Evolutionary conservation across 805 yeast species (phyloP), one percentile per base, ranked within the genome.

Genomic region (Tetrapisispora pingtungensis): DNA sequence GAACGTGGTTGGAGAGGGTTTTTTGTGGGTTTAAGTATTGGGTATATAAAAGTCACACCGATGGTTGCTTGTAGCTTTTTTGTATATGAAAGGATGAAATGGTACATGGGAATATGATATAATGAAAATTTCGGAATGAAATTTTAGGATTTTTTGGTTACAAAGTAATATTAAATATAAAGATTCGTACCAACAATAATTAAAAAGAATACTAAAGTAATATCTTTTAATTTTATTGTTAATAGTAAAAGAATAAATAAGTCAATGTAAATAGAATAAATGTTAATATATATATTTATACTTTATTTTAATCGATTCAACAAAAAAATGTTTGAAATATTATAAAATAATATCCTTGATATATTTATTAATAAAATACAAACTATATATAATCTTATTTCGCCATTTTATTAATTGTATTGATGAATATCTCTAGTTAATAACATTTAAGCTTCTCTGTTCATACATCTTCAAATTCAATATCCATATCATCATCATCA

Each of bases 1-100:
- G 95, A 85, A 59, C 71, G 79, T 33, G 99, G 99, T 0, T 52
- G 84, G 49, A 72, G 78, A 54, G 97, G 99, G 14, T 89, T 84
- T 62, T 93, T 84, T 59, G 94, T 93, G 13, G 99, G 99, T 1
- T 74, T 93, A 56, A 81, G 93, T 52, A 90, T 93, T 53, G 99
- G 99, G 0, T 93, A 88, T 63, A 75, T 93, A 54, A 93, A 93
- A 64, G 95, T 93, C 31, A 78, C 85, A 17, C 98, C 98, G 8
- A 93, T 93, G 98, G 90, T 81, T 57, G 95, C 97, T 32, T 89
- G 97, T 63, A 82, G 96, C 14, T 90, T 90, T 64, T 89, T 78
- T 60, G 96, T 90, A 32, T 93, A 93, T 65, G 98, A 90, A 65
- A 72, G 96, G 47, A 72, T 81, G 66, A 93, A 93, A 67, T 68